Percentiles rank a stretch among this genome's conserved stretches.
These are phyloP conservation scores for Diversispora eburnea DNA, from an alignment of 192 early-diverging fungal species.

Conservation along the genomic window DNA sequence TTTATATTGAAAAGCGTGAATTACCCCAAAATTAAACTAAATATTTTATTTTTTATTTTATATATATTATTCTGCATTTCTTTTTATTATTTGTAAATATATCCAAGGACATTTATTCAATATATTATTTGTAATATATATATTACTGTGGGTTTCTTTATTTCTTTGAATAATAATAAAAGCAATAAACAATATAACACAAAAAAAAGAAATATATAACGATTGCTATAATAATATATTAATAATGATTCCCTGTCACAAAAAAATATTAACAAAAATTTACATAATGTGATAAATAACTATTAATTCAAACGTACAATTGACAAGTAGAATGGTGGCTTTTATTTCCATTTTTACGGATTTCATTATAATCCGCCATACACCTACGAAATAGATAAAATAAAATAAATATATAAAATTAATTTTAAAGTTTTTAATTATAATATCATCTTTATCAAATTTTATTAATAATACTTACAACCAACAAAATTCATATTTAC, in stretches of 20 bases:
- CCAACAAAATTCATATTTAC: conserved; percentile 29
- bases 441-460: not conserved
- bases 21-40: not conserved
- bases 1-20: conserved; percentile 13
- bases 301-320: conserved; percentile 1
- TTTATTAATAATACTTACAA: not conserved
- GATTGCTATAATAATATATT: no score
- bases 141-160: no score
- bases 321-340: not conserved
- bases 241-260: not conserved
- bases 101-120: no score
- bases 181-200: no score
- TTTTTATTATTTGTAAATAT: no score
- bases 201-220: no score
- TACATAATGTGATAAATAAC: no score
- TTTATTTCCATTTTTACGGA: conserved; percentile 7
- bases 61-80: not conserved
- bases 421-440: not conserved
- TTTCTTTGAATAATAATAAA: no score
- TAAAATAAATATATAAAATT: not conserved
- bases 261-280: not conserved
- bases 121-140: no score
- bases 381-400: not conserved
- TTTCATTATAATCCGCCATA: conserved; percentile 5
- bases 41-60: not conserved